Conservation (phyloP, 352 stramenopile genomes). For the Phytophthora pistaciae region DNA sequence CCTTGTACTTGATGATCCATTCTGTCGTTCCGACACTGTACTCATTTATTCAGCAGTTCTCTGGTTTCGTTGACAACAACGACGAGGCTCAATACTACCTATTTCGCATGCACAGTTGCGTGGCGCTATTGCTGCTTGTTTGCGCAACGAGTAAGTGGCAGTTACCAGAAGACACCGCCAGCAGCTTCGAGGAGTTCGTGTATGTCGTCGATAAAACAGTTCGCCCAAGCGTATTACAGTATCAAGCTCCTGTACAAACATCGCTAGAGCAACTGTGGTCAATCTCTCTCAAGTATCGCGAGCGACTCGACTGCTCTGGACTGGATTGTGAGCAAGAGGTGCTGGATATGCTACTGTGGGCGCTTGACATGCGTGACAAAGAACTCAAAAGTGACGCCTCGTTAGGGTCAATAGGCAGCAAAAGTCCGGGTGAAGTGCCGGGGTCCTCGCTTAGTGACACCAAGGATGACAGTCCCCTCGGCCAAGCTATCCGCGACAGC, state of each 20-base stretch:
- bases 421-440: not conserved
- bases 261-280: slow-evolving; percentile 38
- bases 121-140: slow-evolving; percentile 47
- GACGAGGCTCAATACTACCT: slow-evolving; percentile 36
- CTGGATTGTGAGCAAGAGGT: slow-evolving; percentile 35
- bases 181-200: slow-evolving; percentile 53
- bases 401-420: not conserved
- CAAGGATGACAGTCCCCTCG: slow-evolving; percentile 21
- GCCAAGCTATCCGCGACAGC: slow-evolving; percentile 20
- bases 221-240: slow-evolving; percentile 30
- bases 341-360: slow-evolving; percentile 33
- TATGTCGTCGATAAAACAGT: slow-evolving; percentile 59
- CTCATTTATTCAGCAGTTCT: slow-evolving; percentile 68
- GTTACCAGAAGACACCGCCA: slow-evolving; percentile 31
- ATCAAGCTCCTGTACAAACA: slow-evolving; percentile 16
- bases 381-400: slow-evolving; percentile 12
- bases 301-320: slow-evolving; percentile 37
- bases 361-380: slow-evolving; percentile 27
- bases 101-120: slow-evolving; percentile 37
- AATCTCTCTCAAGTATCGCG: slow-evolving; percentile 28
- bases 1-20: slow-evolving; percentile 52
- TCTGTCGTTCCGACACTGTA: slow-evolving; percentile 54
- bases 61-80: slow-evolving; percentile 45
- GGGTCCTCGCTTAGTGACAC: slow-evolving; percentile 12
- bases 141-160: slow-evolving; percentile 47